Percentiles rank a stretch among this genome's conserved stretches.
Conservation (phyloP, 306 rosid species). For the Gynostemma pentaphyllum region DNA sequence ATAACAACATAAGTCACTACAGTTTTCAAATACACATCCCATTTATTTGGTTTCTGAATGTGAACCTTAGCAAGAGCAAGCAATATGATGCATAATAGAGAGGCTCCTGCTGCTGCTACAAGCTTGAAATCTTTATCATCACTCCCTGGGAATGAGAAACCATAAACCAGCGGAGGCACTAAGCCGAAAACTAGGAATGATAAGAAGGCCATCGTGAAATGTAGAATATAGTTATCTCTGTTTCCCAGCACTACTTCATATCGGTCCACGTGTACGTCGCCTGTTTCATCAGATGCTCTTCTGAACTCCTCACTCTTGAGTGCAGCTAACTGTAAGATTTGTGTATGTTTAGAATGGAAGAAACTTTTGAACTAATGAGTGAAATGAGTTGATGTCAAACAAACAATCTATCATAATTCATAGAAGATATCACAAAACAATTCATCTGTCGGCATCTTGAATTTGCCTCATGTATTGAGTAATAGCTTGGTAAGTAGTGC, state of each 20-base stretch:
- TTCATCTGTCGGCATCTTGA: neutral
- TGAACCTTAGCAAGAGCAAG: constrained; percentile 55
- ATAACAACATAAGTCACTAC: constrained; percentile 30
- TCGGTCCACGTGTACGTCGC: constrained; percentile 15
- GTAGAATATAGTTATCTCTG: constrained; percentile 39
- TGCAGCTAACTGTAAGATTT: constrained; percentile 39
- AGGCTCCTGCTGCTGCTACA: constrained; percentile 62
- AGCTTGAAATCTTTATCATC: constrained; percentile 45
- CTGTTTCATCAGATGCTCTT: constrained; percentile 11
- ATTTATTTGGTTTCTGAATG: constrained; percentile 26
- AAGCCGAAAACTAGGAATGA: constrained; percentile 64
- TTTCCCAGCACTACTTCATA: constrained; percentile 39
- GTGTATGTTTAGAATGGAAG: constrained; percentile 1
- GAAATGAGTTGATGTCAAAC: neutral
- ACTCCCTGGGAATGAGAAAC: constrained; percentile 50
- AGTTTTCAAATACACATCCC: constrained; percentile 28
- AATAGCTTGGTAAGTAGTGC: neutral
- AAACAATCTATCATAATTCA: neutral
- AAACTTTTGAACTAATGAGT: neutral
- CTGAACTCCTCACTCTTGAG: constrained; percentile 29
- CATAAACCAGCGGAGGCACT: constrained; percentile 59
- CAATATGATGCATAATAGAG: constrained; percentile 46
- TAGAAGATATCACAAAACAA: neutral
- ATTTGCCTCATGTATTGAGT: neutral
- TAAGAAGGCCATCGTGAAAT: constrained; percentile 32